Evolutionary conservation across 345 rosid species (phyloP).

Genomic region (Bruguiera sexangula): DNA sequence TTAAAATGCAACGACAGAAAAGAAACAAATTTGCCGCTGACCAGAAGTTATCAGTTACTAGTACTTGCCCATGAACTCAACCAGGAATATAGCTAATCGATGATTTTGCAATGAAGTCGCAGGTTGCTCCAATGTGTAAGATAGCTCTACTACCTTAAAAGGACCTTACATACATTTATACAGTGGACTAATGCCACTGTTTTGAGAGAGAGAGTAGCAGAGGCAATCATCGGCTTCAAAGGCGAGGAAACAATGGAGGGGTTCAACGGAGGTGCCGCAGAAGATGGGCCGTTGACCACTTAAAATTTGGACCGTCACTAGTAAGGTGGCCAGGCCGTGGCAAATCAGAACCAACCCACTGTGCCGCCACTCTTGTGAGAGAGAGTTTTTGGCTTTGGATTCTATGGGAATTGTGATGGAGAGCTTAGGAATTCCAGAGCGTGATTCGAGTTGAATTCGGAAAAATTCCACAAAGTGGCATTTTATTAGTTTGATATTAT

Average conservation of each 20-base stretch:
- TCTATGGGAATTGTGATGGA: too few species aligned
- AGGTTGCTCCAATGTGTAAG: constrained; percentile 49
- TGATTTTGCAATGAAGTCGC: constrained; percentile 51
- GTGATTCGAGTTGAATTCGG: too few species aligned
- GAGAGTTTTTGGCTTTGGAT: too few species aligned
- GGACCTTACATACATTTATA: neutral
- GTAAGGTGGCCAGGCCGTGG: constrained; percentile 59
- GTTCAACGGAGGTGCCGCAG: constrained; percentile 63
- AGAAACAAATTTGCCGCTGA: constrained; percentile 9
- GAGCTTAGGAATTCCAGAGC: too few species aligned
- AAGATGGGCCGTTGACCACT: constrained; percentile 95
- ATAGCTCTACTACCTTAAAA: neutral
- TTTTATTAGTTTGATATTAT: too few species aligned
- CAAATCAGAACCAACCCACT: constrained; percentile 60
- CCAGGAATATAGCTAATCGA: constrained; percentile 77
- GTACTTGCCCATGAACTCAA: constrained; percentile 61
- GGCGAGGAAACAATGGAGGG: constrained; percentile 73
- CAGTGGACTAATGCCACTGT: too few species aligned
- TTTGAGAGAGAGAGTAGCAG: constrained; percentile 35
- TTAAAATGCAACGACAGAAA: neutral
- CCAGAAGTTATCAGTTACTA: constrained; percentile 2
- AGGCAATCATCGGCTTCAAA: constrained; percentile 75
- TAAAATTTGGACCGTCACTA: constrained; percentile 65
- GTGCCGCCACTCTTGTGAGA: constrained; percentile 42
- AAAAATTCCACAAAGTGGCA: too few species aligned